Evolutionary conservation across 352 stramenopile species (phyloP), one percentile per base, ranked within the genome.

Genomic region (Globisporangium carolinianum): DNA sequence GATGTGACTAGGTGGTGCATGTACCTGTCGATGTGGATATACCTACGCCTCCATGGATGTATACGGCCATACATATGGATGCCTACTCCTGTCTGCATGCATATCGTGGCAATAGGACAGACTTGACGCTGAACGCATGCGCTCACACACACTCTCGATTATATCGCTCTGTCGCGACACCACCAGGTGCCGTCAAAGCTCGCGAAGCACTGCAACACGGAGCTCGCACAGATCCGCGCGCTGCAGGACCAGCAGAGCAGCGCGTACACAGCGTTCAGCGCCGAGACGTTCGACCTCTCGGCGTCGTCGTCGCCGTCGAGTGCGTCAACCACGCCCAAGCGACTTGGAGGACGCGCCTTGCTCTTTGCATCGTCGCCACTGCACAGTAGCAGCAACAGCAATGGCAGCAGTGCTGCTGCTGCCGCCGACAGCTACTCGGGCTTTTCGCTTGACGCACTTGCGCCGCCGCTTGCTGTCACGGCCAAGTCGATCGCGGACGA

Each of bases 211-310:
- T 90, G 80, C 45, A 87, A 90, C 47, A 58, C 71, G n/a, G 72
- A 87, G 36, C 61, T 86, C 4, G 74, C 70, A 1, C 53, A 61
- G 2, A 67, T 81, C 36, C 66, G 72, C 60, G 61, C 68, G 24
- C 47, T 71, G n/a, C 67, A 75, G 39, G 72, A 84, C 48, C 72
- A 76, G 9, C 71, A 77, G 45, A 77, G 66, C 53, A 72, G 82
- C 55, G 73, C 69, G 37, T 90, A 90, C 64, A 78, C 75, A n/a
- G 69, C 73, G 10, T 89, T 89, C 51, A 87, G 75, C 18, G 77
- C 76, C 6, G 79, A 89, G 51, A 78, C 75, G 12, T 66, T 89
- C 17, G 73, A 75, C 3, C 46, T 68, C 41, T 45, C 41, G 47
- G 36, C 69, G 6, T 51, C 66, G 10, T 37, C 46, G 4, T n/a